Percentiles rank a stretch among this genome's conserved stretches.
These are phyloP conservation scores for Lachnellula subtilissima DNA, from an alignment of 2,329 filamentous ascomycete genomes.

Conservation along the genomic window DNA sequence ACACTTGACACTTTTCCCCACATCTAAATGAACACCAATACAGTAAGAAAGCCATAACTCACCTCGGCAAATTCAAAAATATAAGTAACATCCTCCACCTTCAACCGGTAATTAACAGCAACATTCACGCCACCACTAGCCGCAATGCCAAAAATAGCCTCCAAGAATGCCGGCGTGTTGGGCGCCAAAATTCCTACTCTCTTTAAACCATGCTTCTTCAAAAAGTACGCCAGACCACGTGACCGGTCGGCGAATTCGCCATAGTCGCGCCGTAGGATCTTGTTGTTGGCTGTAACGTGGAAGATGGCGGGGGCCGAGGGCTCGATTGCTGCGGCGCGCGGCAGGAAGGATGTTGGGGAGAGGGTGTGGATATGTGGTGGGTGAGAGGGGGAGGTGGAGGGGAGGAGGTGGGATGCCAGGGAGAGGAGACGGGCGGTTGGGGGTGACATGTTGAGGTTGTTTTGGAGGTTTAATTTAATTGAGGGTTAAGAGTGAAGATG, in stretches of 20 bases:
- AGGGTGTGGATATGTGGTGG: conserved; percentile 67
- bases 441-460: conserved; percentile 52
- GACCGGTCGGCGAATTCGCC: conserved; percentile 79
- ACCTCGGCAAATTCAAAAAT: conserved; percentile 78
- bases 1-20: neutral
- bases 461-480: neutral
- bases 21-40: no score
- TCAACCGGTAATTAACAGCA: conserved; percentile 68
- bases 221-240: conserved; percentile 79
- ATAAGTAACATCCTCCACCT: conserved; percentile 80
- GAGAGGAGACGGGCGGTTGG: conserved; percentile 56
- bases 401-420: conserved; percentile 50
- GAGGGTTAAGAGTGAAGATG: neutral
- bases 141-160: conserved; percentile 81
- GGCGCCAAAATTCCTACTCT: conserved; percentile 82
- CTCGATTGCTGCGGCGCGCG: conserved; percentile 82
- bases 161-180: conserved; percentile 92
- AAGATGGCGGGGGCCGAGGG: conserved; percentile 80
- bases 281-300: conserved; percentile 75
- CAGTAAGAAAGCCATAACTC: neutral
- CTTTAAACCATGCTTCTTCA: conserved; percentile 67
- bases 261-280: conserved; percentile 72
- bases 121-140: conserved; percentile 78
- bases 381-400: conserved; percentile 30
- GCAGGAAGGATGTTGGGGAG: conserved; percentile 81